These are phyloP conservation scores for Dendrobium nobile DNA, from an alignment of 106 monocot genomes.

Conservation along the genomic window DNA sequence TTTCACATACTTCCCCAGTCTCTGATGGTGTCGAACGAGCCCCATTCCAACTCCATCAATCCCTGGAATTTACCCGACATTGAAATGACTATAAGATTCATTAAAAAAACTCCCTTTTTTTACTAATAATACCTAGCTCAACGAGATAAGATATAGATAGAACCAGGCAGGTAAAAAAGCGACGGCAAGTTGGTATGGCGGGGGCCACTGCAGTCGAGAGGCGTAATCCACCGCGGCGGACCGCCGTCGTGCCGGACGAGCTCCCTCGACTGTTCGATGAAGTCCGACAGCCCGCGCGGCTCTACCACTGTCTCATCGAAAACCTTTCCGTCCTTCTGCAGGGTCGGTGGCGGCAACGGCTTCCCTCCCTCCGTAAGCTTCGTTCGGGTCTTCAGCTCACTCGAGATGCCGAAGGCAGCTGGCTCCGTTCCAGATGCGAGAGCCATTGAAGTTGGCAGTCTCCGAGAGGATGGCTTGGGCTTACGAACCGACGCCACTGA, in stretches of 20 bases:
- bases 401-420: not conserved
- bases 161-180: constrained; percentile 64
- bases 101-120: not conserved
- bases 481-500: not conserved
- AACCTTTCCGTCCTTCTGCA: not conserved
- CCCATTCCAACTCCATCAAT: constrained; percentile 79
- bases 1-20: constrained; percentile 54
- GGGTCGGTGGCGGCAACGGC: not conserved
- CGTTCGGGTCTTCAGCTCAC: constrained; percentile 52
- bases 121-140: not conserved
- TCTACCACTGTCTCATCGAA: constrained; percentile 20
- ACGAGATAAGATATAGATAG: not conserved
- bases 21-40: constrained; percentile 61
- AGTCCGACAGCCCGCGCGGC: constrained; percentile 38
- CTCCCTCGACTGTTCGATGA: constrained; percentile 38
- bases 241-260: constrained; percentile 27
- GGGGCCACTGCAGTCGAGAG: constrained; percentile 32
- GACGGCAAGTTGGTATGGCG: constrained; percentile 13
- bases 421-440: not conserved
- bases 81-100: not conserved
- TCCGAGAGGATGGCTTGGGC: not conserved
- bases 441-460: not conserved
- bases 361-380: constrained; percentile 18
- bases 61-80: constrained; percentile 23
- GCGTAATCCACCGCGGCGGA: constrained; percentile 48